Evolutionary conservation across 495 filamentous ascomycete genomes (phyloP), one percentile per base, ranked within the genome.

Genomic region (Penicillium ochrochloron): DNA sequence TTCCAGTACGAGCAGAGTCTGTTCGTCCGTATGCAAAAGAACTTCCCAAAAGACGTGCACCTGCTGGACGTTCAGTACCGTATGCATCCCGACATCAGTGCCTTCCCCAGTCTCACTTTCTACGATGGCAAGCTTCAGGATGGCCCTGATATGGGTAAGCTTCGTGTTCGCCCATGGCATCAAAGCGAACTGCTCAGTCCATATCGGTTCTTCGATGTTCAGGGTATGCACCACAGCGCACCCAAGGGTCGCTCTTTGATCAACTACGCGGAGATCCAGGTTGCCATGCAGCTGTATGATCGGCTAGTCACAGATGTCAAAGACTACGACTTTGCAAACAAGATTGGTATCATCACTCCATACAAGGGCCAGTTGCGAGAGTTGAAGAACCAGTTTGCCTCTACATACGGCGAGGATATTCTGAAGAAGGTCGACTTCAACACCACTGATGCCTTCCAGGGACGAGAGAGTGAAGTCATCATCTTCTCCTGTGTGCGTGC

Each of bases 401-500:
- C 82, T 11, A 80, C 79, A 42, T 97, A 90, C 71, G 94, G 95
- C 15, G 84, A 90, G 0, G 73, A 72, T 11, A 93, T 99, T 64
- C 83, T 90, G 23, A 88, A 89, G 35, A 85, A 80, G 41, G 86
- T 99, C 56, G 95, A 99, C 63, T 98, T 98, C 82, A 99, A 99
- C 71, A 99, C 95, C 5, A 97, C 96, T 2, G 95, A 99, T 77
- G 95, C 95, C 17, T 99, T 97, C 76, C 95, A 99, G 72, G 95
- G 95, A 66, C 87, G 95, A 54, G 95, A 99, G 77, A 93, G 92
- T 72, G 95, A 99, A 75, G 88, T 99, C 64, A 97, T 99, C 71
- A 97, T 99, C 62, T 99, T 99, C 80, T 98, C 96, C 55, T 99
- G 95, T 74, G 95, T 99, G 35, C 88, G 95, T 76, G 93, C 95